A percentile compares a stretch with the other conserved stretches of the same genome.
These are phyloP conservation scores for Hanseniaspora meyeri DNA, from an alignment of 805 yeast species.

Conservation along the genomic window DNA sequence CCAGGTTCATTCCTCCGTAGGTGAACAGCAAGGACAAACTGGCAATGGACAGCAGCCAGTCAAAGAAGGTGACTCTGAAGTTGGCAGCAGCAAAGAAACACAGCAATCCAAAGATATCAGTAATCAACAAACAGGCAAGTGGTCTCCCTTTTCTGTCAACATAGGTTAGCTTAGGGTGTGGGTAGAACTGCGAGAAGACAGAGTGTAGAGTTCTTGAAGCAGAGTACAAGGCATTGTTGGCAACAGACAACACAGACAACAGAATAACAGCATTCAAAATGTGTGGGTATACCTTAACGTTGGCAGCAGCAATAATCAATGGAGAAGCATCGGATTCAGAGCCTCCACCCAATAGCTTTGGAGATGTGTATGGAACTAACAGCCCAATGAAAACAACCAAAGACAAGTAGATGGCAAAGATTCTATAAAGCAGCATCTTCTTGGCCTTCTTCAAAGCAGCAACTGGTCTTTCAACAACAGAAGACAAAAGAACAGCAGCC, in stretches of 20 bases:
- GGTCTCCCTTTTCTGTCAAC: conserved; percentile 54
- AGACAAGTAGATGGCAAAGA: conserved; percentile 40
- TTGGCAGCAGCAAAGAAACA: conserved; percentile 52
- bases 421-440: conserved; percentile 42
- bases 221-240: conserved; percentile 65
- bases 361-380: conserved; percentile 42
- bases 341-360: conserved; percentile 29
- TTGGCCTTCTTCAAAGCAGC: conserved; percentile 41
- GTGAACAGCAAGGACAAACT: conserved; percentile 52
- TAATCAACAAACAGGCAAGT: conserved; percentile 38
- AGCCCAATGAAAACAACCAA: conserved; percentile 45
- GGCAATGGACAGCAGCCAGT: conserved; percentile 52
- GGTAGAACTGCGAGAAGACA: conserved; percentile 41
- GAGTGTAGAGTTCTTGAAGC: conserved; percentile 59
- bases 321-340: conserved; percentile 37
- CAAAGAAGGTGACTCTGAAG: conserved; percentile 45
- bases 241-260: conserved; percentile 62
- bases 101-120: conserved; percentile 46
- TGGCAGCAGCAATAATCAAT: conserved; percentile 35
- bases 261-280: conserved; percentile 64
- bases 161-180: conserved; percentile 33
- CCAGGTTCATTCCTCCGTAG: conserved; percentile 46
- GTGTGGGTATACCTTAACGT: conserved; percentile 54
- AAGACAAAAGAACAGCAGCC: conserved; percentile 38
- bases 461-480: conserved; percentile 39